phyloP scores from a whole-genome alignment of 768 basidiomycete genomes.

The Pleurotus ostreatus region DNA sequence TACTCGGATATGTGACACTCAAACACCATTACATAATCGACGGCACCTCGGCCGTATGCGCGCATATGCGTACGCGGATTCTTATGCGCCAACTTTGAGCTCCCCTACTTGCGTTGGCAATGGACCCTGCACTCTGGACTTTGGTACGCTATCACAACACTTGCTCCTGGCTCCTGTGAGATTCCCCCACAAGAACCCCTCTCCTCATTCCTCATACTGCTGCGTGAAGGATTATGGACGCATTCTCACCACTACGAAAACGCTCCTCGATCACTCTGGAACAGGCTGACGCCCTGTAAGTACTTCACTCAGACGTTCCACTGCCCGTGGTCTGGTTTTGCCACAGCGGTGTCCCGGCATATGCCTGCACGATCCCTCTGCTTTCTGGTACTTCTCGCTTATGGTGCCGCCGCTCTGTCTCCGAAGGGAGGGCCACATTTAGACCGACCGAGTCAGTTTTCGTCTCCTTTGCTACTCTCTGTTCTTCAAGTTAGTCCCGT shows the following conservation, averaged over 20 bases:
- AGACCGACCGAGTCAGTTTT: constrained; percentile 18
- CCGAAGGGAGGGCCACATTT: constrained; percentile 10
- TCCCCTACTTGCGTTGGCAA: too few relatives aligned
- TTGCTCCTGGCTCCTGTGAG: not conserved
- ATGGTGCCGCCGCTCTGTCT: constrained; percentile 7
- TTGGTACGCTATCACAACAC: too few relatives aligned
- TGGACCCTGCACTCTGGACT: too few relatives aligned
- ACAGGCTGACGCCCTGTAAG: not conserved
- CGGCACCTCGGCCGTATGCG: too few relatives aligned
- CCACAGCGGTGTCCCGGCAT: not conserved
- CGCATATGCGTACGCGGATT: too few relatives aligned
- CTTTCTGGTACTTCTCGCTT: constrained; percentile 14
- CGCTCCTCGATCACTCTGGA: not conserved
- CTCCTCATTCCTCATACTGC: not conserved
- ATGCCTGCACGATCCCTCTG: constrained; percentile 13
- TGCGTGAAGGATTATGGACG: not conserved
- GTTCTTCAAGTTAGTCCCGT: constrained; percentile 14
- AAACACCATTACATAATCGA: too few relatives aligned
- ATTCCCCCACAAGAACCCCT: not conserved
- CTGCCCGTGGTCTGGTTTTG: not conserved
- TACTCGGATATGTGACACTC: too few relatives aligned
- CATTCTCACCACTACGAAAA: not conserved
- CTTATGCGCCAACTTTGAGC: too few relatives aligned
- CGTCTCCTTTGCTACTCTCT: constrained; percentile 17
- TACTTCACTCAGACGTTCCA: not conserved